Evolutionary conservation across 495 filamentous ascomycete genomes (phyloP).

Genomic region (Penicillium cinerascens): DNA sequence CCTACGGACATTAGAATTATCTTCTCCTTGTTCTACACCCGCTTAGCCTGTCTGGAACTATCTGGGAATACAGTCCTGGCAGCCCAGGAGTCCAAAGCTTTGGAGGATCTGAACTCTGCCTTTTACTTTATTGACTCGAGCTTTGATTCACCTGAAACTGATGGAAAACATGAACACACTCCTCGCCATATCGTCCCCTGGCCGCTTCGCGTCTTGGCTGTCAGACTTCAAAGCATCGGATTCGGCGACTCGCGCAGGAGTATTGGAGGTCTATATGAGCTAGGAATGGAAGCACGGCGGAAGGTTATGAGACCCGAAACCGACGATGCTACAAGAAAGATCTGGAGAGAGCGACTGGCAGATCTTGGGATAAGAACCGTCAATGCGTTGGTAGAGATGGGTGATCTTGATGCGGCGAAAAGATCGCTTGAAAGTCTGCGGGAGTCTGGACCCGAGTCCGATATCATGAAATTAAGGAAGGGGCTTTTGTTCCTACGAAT

Average conservation of each 20-base stretch:
- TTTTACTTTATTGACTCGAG: slow-evolving; percentile 58
- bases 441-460: slow-evolving; percentile 32
- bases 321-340: slow-evolving; percentile 33
- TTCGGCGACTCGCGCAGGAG: slow-evolving; percentile 78
- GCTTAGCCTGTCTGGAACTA: slow-evolving; percentile 78
- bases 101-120: slow-evolving; percentile 72
- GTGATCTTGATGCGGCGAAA: slow-evolving; percentile 73
- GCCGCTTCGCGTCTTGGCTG: slow-evolving; percentile 76
- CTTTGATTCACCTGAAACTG: slow-evolving; percentile 14
- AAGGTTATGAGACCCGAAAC: slow-evolving; percentile 40
- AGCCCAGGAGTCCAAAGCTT: slow-evolving; percentile 76
- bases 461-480: slow-evolving; percentile 40
- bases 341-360: slow-evolving; percentile 66
- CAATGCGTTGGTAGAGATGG: slow-evolving; percentile 85
- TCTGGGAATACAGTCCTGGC: slow-evolving; percentile 67
- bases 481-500: slow-evolving; percentile 70
- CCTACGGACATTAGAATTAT: slow-evolving; percentile 59
- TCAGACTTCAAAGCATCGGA: slow-evolving; percentile 78
- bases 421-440: slow-evolving; percentile 55
- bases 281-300: slow-evolving; percentile 69
- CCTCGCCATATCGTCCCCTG: slow-evolving; percentile 71
- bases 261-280: slow-evolving; percentile 85
- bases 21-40: slow-evolving; percentile 75
- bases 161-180: slow-evolving; percentile 35
- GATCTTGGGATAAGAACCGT: slow-evolving; percentile 78